phyloP scores from a whole-genome alignment of 192 early-diverging fungal genomes.

The Chytriomyces sp. region DNA sequence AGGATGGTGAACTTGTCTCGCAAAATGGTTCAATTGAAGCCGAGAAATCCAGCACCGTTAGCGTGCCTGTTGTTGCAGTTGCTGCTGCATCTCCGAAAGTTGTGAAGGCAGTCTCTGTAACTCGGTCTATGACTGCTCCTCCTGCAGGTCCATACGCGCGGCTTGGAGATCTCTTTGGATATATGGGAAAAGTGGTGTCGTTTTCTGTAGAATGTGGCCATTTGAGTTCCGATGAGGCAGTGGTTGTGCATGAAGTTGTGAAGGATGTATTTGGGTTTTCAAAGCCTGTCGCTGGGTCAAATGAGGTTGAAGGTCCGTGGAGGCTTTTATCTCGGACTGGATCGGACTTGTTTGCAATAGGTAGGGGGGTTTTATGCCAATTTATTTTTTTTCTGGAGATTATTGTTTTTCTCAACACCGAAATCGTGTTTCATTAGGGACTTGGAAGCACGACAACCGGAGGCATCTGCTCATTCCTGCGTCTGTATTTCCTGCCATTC shows the following conservation, averaged over 20 bases:
- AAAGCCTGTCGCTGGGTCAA: not conserved
- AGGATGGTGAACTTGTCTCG: not conserved
- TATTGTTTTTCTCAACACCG: not conserved
- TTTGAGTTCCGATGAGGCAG: not conserved
- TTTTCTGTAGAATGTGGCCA: too few relatives aligned
- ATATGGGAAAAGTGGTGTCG: not conserved
- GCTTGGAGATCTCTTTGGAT: constrained; percentile 22
- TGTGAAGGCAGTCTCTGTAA: constrained; percentile 28
- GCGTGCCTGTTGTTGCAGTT: not conserved
- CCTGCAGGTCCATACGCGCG: constrained; percentile 17
- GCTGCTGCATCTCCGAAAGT: not conserved
- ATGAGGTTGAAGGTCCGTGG: constrained; percentile 1
- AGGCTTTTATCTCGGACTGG: not conserved
- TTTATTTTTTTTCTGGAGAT: not conserved
- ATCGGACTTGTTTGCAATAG: constrained; percentile 26
- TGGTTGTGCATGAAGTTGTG: not conserved
- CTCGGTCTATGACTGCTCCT: constrained; percentile 11
- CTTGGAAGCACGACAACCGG: constrained; percentile 14
- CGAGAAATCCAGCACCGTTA: not conserved
- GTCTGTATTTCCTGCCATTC: not conserved
- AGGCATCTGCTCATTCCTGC: constrained; percentile 22
- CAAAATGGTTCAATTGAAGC: not conserved
- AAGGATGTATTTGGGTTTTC: constrained; percentile 28
- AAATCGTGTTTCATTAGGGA: not conserved
- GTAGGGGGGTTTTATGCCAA: not conserved